phyloP scores from a whole-genome alignment of 2,329 filamentous ascomycete genomes.

The Venturia nashicola region DNA sequence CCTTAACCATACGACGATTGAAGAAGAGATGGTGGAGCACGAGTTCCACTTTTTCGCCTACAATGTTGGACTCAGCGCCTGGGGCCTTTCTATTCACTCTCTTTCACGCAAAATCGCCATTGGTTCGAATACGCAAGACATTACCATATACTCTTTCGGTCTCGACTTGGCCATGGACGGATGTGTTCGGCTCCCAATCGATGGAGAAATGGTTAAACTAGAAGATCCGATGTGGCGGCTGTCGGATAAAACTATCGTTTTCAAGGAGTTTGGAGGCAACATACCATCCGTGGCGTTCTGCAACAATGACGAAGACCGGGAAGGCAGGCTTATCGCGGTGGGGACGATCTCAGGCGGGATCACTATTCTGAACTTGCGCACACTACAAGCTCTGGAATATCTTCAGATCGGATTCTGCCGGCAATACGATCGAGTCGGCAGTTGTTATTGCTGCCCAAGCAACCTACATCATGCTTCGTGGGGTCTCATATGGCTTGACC shows the following conservation, averaged over 20 bases:
- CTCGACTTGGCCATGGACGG: background rate
- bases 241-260: background rate
- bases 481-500: constrained; percentile 6
- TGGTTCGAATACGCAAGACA: constrained; percentile 56
- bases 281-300: constrained; percentile 47
- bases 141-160: constrained; percentile 49
- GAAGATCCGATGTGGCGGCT: background rate
- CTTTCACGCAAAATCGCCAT: constrained; percentile 77
- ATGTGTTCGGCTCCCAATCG: background rate
- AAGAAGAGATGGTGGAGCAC: constrained; percentile 10
- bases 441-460: background rate
- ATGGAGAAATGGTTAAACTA: no score
- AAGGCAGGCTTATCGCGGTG: constrained; percentile 43
- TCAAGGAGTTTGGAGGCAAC: constrained; percentile 25
- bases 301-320: constrained; percentile 35
- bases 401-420: background rate
- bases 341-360: constrained; percentile 42
- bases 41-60: constrained; percentile 56
- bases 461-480: constrained; percentile 6
- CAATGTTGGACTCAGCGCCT: constrained; percentile 68
- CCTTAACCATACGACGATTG: constrained; percentile 13
- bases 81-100: constrained; percentile 77
- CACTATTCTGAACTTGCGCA: constrained; percentile 34
- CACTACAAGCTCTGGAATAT: background rate
- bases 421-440: background rate